These are phyloP conservation scores for Smittium culicis DNA, from an alignment of 371 early-diverging fungal genomes.

Conservation along the genomic window DNA sequence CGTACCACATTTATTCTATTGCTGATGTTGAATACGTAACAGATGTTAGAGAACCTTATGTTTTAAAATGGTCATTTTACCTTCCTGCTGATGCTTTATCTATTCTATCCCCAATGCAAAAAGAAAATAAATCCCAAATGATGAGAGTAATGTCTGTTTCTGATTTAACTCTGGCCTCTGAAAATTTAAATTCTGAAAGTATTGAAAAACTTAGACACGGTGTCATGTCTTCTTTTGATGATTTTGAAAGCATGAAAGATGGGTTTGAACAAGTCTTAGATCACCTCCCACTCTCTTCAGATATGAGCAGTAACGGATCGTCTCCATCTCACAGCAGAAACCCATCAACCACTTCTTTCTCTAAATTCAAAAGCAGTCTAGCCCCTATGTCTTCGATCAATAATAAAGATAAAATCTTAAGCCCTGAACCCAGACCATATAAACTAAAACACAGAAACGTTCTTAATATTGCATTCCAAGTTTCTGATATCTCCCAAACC, in stretches of 20 bases:
- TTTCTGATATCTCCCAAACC: slow-evolving; percentile 37
- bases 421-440: not conserved
- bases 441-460: slow-evolving; percentile 42
- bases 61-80: slow-evolving; percentile 68
- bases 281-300: slow-evolving; percentile 15
- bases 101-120: slow-evolving; percentile 4
- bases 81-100: slow-evolving; percentile 34
- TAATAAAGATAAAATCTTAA: not conserved
- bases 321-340: slow-evolving; percentile 26
- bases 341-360: slow-evolving; percentile 15
- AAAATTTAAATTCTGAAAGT: slow-evolving; percentile 21
- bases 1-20: slow-evolving; percentile 90
- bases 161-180: slow-evolving; percentile 29
- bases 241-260: slow-evolving; percentile 32
- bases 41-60: slow-evolving; percentile 44
- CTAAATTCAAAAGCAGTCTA: slow-evolving; percentile 22
- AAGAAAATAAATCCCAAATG: slow-evolving; percentile 34
- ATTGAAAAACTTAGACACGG: slow-evolving; percentile 40
- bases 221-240: slow-evolving; percentile 39
- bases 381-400: slow-evolving; percentile 7
- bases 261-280: slow-evolving; percentile 30
- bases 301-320: slow-evolving; percentile 20
- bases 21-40: slow-evolving; percentile 63
- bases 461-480: slow-evolving; percentile 62
- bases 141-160: slow-evolving; percentile 42